Evolutionary conservation across 768 basidiomycete genomes (phyloP).

Genomic region (Antrodiella citrinella): DNA sequence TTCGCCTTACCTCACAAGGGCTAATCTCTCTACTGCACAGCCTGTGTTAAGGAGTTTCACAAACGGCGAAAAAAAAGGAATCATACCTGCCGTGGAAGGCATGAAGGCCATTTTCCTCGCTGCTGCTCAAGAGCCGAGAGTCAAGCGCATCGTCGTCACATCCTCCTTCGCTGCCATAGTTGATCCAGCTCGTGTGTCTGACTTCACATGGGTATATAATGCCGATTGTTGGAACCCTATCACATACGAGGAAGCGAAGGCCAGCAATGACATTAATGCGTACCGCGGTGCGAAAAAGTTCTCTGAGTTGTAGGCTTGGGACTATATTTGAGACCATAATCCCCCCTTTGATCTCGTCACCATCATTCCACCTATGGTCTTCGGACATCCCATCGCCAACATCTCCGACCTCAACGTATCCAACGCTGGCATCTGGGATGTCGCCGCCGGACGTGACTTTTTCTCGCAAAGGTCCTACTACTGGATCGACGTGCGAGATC

Average conservation of each 20-base stretch:
- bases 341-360: conserved; percentile 13
- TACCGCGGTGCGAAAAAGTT: conserved; percentile 12
- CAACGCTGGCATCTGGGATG: not conserved
- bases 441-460: not conserved
- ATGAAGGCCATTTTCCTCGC: conserved; percentile 13
- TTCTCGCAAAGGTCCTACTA: not conserved
- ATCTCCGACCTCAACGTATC: conserved; percentile 3
- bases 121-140: conserved; percentile 7
- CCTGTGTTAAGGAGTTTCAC: not conserved
- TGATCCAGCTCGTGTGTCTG: not conserved
- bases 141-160: conserved; percentile 21
- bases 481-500: conserved; percentile 11
- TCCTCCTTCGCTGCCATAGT: conserved; percentile 17
- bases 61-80: conserved; percentile 3
- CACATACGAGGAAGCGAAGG: conserved; percentile 11
- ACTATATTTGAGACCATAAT: conserved; percentile 7
- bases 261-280: not conserved
- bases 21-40: not conserved
- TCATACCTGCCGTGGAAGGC: conserved; percentile 16
- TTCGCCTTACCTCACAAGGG: not conserved
- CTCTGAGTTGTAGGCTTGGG: conserved; percentile 16
- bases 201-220: conserved; percentile 8
- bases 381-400: conserved; percentile 4
- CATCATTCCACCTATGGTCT: conserved; percentile 10
- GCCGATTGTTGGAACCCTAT: conserved; percentile 11